Evolutionary conservation across 441 rosid genomes (phyloP).

Genomic region (Brassica hybrid): DNA sequence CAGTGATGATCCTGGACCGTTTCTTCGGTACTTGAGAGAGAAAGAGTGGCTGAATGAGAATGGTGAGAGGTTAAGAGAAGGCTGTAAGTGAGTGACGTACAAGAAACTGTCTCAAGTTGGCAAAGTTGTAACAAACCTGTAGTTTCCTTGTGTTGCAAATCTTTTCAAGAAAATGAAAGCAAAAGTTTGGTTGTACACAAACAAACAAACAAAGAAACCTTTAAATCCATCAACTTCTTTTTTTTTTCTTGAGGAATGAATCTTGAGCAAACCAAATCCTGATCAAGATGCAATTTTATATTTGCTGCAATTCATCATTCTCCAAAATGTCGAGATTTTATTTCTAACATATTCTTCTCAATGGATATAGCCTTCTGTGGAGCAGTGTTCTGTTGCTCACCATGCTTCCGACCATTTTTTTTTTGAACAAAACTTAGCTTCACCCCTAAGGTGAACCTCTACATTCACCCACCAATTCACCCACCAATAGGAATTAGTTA

Average conservation of each 20-base stretch:
- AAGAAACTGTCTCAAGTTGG: constrained; percentile 2
- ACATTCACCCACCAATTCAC: too few species aligned
- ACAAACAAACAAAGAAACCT: not conserved
- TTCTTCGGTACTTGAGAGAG: constrained; percentile 76
- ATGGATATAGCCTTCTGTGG: too few species aligned
- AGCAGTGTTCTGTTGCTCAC: too few species aligned
- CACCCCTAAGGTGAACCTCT: too few species aligned
- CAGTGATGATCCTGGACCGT: constrained; percentile 68
- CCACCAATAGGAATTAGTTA: too few species aligned
- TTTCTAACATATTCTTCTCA: too few species aligned
- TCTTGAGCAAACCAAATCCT: too few species aligned
- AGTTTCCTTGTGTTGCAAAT: not conserved
- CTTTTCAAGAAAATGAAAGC: constrained; percentile 13
- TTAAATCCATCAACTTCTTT: constrained; percentile 3
- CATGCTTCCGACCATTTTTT: too few species aligned
- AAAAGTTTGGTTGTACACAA: constrained; percentile 11
- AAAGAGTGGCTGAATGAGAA: constrained; percentile 73
- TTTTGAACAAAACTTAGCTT: too few species aligned
- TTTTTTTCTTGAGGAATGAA: not conserved
- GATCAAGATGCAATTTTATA: too few species aligned
- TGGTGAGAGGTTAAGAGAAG: constrained; percentile 63
- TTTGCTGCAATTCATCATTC: too few species aligned
- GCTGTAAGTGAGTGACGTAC: constrained; percentile 16
- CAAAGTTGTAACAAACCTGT: not conserved
- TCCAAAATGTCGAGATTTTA: too few species aligned